Base-by-base conservation (phyloP, 2,329 filamentous ascomycete genomes). In the Ceratocystis variospora region DNA sequence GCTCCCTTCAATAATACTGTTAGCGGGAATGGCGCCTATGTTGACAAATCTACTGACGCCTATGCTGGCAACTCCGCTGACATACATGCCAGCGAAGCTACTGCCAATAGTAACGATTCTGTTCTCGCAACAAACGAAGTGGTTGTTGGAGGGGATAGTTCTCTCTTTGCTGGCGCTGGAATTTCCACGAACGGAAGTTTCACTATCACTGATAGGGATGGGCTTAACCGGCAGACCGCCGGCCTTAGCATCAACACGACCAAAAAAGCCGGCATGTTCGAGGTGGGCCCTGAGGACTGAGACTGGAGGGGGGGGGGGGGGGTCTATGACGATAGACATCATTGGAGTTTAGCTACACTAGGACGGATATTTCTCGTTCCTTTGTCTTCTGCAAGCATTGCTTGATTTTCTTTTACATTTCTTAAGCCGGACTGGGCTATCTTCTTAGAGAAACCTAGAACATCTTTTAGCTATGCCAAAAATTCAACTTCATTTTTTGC, bases 251-350 rank as follows among this genome's bases (percentile, higher is more conserved):
- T 59, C 55, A 37, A 59, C 55, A 59, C 55, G 6, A 31, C 31
- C 6, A 10, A n/a, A 25, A 37, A 31, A 4, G 3, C 7, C 3
- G 37, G 55, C 55, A 31, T 31, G 55, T 59, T 59, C 15, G 55
- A 59, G 55, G 55, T 59, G 12, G 55, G 55, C 55, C 55, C 55
- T n/a, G 55, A 59, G 19, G 55, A 59, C 31, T 28, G 55, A 15
- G 5, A n/a, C 19, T n/a, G n/a, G n/a, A n/a, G n/a, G n/a, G 22
- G 22, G 22, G 1, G 50, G 19, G 7, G 4, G n/a, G n/a, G n/a
- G 6, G 12, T 59, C 25, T 12, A n/a, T 17, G n/a, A 10, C 10
- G 28, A 28, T 5, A 5, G 1, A 10, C 10, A 31, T n/a, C 55
- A 37, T 37, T 59, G 6, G 53, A 25, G 25, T 59, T 37, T 59